phyloP scores from a whole-genome alignment of 2,329 filamentous ascomycete species.

The Hyphodiscus sp. region DNA sequence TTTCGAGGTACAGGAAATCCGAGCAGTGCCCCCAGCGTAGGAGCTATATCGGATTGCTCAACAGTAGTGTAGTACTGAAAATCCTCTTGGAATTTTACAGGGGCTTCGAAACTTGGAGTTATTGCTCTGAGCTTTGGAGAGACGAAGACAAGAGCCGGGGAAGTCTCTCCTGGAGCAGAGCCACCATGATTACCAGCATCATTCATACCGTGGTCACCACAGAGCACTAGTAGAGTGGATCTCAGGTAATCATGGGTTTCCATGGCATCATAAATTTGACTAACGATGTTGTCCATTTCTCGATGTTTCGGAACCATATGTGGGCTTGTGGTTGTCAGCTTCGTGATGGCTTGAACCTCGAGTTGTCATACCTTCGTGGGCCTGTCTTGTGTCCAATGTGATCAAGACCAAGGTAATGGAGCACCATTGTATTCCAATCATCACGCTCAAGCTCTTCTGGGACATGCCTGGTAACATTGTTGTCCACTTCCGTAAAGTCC shows the following conservation, averaged over 20 bases:
- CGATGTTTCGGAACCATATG: slow-evolving; percentile 90
- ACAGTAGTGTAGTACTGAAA: slow-evolving; percentile 79
- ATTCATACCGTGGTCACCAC: slow-evolving; percentile 99
- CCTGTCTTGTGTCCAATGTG: slow-evolving; percentile 97
- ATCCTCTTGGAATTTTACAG: slow-evolving; percentile 55
- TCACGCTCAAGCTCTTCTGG: slow-evolving; percentile 63
- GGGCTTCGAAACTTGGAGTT: slow-evolving; percentile 38
- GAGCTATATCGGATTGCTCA: slow-evolving; percentile 92
- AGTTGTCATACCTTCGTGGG: slow-evolving; percentile 57
- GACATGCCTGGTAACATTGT: slow-evolving; percentile 92
- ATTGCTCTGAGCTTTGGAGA: slow-evolving; percentile 71
- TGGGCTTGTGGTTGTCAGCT: slow-evolving; percentile 44
- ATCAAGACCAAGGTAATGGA: slow-evolving; percentile 93
- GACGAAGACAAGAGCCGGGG: slow-evolving; percentile 83
- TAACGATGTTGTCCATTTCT: slow-evolving; percentile 87
- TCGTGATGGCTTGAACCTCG: not conserved
- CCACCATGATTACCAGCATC: slow-evolving; percentile 96
- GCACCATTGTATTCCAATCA: slow-evolving; percentile 90
- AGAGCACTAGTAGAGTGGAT: slow-evolving; percentile 77
- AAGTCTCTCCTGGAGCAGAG: slow-evolving; percentile 89
- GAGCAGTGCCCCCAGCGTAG: slow-evolving; percentile 78
- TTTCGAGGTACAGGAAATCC: slow-evolving; percentile 87
- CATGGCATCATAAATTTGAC: slow-evolving; percentile 69
- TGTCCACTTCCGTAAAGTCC: slow-evolving; percentile 97
- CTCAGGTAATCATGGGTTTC: slow-evolving; percentile 62